Base-by-base conservation (phyloP, 192 early-diverging fungal species). In the Podila verticillata region DNA sequence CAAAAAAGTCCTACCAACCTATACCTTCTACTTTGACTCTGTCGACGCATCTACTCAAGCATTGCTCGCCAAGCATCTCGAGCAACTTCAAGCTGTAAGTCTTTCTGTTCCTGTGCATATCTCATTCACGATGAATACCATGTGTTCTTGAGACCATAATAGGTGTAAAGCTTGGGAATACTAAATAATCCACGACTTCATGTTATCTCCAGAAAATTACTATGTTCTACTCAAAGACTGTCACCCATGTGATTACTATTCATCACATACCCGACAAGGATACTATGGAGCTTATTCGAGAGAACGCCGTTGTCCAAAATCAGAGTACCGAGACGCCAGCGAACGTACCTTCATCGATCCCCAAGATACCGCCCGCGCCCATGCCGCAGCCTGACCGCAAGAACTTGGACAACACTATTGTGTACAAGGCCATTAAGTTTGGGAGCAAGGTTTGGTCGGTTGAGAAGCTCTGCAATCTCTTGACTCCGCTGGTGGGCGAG, bases 221-320 rank as follows among this genome's bases (percentile, higher is more conserved):
- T 0, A 70, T 32, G 48, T 78, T 78, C 68, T 78, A 70, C 26
- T 78, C 74, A 15, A 70, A 48, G 29, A 68, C 70, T 10, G 74
- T 78, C 20, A 78, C 74, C 30, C 74, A 78, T 48, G 22, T 78
- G 26, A 48, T 78, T 34, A 78, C 74, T 0, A 78, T 64, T 17
- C 64, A 58, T n/a, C 17, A 54, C 57, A 70, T 78, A 47, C 74
- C 74, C 29, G 65, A 32, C 31, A 64, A 75, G 32, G 63, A 64
- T 15, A 28, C 24, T 30, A 29, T 68, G 9, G 66, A 39, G 20
- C 60, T 26, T 5, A 68, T 39, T 31, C 64, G 35, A 19, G 58
- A 60, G 19, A n/a, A n/a, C n/a, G n/a, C n/a, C n/a, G 28, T 15
- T 44, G 39, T 15, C 39, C 39, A 44, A 44, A 44, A 10, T 10